Evolutionary conservation across 2,329 filamentous ascomycete species (phyloP), one percentile per base, ranked within the genome.

Genomic region (Salinomyces thailandicus): DNA sequence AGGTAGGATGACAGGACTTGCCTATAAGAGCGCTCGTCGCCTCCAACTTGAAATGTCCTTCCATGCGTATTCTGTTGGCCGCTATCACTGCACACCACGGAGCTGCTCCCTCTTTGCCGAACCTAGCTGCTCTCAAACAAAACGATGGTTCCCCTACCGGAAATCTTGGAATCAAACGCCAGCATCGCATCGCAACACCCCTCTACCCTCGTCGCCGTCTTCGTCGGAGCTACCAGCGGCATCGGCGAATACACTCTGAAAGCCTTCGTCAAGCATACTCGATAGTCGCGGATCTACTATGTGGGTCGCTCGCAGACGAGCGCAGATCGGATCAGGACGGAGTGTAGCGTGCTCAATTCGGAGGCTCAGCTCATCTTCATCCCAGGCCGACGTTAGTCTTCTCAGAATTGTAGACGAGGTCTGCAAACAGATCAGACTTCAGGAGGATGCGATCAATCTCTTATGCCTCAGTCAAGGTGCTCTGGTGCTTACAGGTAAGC

Each of bases 141-240:
- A n/a, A n/a, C 20, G n/a, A 63, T 64, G 61, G 61, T 64, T 16
- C 37, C 53, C 28, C 44, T 60, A 17, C 18, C 45, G 12, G 41
- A 44, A 12, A 47, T 62, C 20, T 38, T 50, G 7, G 39, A 50
- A 11, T 65, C 63, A 3, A 66, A 66, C 36, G 41, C 47, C 14
- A 44, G 45, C 5, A 55, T 61, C 18, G 24, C 46, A 7, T 42
- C 48, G 13, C 37, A 47, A 3, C 56, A 68, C 2, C 61, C 60
- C 4, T 35, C 54, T 2, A 55, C 59, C 9, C 55, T 70, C 5
- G 63, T 70, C 6, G 68, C 64, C 11, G 62, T 72, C 38, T 72
- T 73, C 42, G 62, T 66, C 5, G 69, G 71, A 15, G 69, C 57
- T 14, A 73, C 69, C 3, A 67, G 59, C 18, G 69, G 70, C 24